A percentile compares a stretch with the other conserved stretches of the same genome.
phyloP scores from a whole-genome alignment of 805 yeast species.

The Wickerhamiella galacta region DNA sequence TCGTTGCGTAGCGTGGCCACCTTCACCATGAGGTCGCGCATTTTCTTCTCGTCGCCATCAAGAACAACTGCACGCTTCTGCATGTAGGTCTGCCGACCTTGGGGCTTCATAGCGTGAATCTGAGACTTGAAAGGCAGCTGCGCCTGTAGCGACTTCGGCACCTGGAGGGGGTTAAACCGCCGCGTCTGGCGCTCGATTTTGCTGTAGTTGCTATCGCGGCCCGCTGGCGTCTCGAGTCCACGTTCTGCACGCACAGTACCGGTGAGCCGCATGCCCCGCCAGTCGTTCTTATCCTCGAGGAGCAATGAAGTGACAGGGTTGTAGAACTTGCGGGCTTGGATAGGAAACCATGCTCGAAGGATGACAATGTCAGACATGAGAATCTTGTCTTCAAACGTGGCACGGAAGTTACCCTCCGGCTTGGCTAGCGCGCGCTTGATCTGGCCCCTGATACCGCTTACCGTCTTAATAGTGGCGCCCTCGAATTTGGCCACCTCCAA shows the following conservation, averaged over 20 bases:
- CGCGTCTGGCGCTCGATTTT: conserved; percentile 76
- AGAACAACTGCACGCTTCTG: conserved; percentile 86
- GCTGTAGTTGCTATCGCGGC: conserved; percentile 34
- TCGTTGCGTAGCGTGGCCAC: conserved; percentile 71
- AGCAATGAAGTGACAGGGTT: conserved; percentile 91
- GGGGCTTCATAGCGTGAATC: conserved; percentile 75
- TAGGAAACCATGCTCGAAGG: conserved; percentile 94
- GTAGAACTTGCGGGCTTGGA: conserved; percentile 73
- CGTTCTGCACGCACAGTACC: conserved; percentile 79
- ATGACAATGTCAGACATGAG: conserved; percentile 70
- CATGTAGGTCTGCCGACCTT: conserved; percentile 57
- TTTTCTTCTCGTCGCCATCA: conserved; percentile 85
- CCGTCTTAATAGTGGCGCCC: conserved; percentile 94
- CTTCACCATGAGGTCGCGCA: conserved; percentile 74
- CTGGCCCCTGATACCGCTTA: conserved; percentile 94
- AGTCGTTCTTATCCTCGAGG: conserved; percentile 56
- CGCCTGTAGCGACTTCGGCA: conserved; percentile 62
- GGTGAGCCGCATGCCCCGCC: conserved; percentile 94
- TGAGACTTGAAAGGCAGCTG: conserved; percentile 87
- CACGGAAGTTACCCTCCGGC: conserved; percentile 92
- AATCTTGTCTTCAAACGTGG: conserved; percentile 91
- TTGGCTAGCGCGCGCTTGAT: conserved; percentile 85
- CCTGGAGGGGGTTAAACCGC: conserved; percentile 71
- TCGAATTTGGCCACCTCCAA: conserved; percentile 95
- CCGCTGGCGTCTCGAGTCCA: conserved; percentile 45